Evolutionary conservation across 2,329 filamentous ascomycete genomes (phyloP).

Genomic region (Epicoccum sorghinum): DNA sequence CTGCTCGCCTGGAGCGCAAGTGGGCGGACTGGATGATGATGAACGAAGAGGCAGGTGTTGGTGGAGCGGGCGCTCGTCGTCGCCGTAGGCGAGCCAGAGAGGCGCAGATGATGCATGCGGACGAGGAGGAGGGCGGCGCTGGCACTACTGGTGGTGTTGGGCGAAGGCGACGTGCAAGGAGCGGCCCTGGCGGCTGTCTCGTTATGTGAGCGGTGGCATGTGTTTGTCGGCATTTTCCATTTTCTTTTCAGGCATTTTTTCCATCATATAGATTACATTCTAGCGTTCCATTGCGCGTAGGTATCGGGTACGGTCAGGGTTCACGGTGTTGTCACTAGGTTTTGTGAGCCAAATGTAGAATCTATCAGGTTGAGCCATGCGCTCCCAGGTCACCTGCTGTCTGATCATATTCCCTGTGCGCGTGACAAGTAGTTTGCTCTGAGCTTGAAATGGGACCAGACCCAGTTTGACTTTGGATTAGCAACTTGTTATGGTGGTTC

Average conservation of each 20-base stretch:
- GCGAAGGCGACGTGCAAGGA: slow-evolving; percentile 54
- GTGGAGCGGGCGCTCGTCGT: slow-evolving; percentile 68
- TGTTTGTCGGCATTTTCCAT: neutral
- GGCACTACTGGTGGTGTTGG: slow-evolving; percentile 47
- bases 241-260: neutral
- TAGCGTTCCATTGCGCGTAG: neutral
- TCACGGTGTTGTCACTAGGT: too few relatives aligned
- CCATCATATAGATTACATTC: slow-evolving; percentile 5
- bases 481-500: too few relatives aligned
- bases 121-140: slow-evolving; percentile 72
- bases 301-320: too few relatives aligned
- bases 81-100: slow-evolving; percentile 79
- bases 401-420: too few relatives aligned
- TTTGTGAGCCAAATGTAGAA: too few relatives aligned
- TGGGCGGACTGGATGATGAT: slow-evolving; percentile 96
- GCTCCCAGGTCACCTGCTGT: too few relatives aligned
- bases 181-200: slow-evolving; percentile 53
- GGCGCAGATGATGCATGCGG: slow-evolving; percentile 77
- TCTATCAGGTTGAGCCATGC: too few relatives aligned
- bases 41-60: slow-evolving; percentile 78
- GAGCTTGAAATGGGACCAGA: too few relatives aligned
- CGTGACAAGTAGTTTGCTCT: too few relatives aligned
- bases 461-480: too few relatives aligned
- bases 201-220: slow-evolving; percentile 51
- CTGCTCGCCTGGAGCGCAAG: slow-evolving; percentile 80